Evolutionary conservation across 2,329 filamentous ascomycete species (phyloP), one percentile per base, ranked within the genome.

Genomic region (Claviceps arundinis): DNA sequence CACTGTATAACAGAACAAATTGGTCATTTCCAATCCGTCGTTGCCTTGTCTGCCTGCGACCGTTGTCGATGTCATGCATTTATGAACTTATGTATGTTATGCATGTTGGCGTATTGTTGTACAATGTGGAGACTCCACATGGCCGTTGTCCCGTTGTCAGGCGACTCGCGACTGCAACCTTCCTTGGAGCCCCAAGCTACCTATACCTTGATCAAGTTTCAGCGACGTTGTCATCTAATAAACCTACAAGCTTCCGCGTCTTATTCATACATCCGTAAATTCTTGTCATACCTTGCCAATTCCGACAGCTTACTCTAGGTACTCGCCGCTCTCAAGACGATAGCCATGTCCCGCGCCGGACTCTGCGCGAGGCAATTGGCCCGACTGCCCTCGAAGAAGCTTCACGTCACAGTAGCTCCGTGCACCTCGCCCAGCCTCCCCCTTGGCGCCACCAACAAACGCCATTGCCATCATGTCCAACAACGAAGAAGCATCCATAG

Each of bases 291-390:
- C 24, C 1, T 14, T 17, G 13, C 11, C 4, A 22, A 24, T 11
- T 24, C 19, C 41, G n/a, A 43, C 8, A 11, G 17, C 9, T 30
- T 34, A 34, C 9, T 11, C 9, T 11, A 19, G 19, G 19, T 19
- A 34, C 9, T 5, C 40, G 16, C 8, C 17, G 40, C 40, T 17
- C 37, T 40, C 37, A n/a, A 5, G n/a, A 17, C 40, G 4, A 34
- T 14, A 26, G 19, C 45, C 30, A 54, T 54, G 52, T 54, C 45
- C 37, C 52, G 45, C 41, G 41, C 47, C 14, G 46, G 19, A 5
- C n/a, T 54, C 11, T 45, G 49, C 34, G 42, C 49, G 37, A 38
- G 45, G 34, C 52, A 19, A 13, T 37, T 48, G 17, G 45, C 19
- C 37, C 40, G 22, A 17, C 19, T 34, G 1, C 7, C 46, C 13